phyloP scores from a whole-genome alignment of 2,329 filamentous ascomycete genomes.

The Hirsutella minnesotensis region DNA sequence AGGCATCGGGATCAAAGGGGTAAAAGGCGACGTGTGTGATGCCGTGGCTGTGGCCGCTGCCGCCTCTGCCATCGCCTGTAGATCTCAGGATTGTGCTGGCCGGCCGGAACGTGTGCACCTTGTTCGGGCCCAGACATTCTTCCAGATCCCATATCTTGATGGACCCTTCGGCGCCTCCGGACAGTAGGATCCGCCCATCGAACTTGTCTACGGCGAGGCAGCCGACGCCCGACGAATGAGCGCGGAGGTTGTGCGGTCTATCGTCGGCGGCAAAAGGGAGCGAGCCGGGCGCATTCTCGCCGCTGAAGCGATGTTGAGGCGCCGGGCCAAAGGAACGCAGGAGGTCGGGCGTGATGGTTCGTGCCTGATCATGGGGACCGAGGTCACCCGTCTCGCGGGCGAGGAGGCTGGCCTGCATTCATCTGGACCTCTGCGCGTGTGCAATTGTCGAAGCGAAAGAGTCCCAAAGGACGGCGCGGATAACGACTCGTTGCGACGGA shows the following conservation, averaged over 20 bases:
- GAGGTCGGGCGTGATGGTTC: constrained; percentile 52
- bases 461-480: too few species aligned
- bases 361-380: constrained; percentile 49
- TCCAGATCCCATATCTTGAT: constrained; percentile 85
- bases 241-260: constrained; percentile 34
- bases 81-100: constrained; percentile 37
- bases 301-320: constrained; percentile 59
- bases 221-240: constrained; percentile 70
- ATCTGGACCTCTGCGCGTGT: constrained; percentile 14
- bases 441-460: not conserved
- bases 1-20: constrained; percentile 63
- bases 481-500: too few species aligned
- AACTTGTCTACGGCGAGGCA: constrained; percentile 71
- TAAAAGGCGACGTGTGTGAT: constrained; percentile 70
- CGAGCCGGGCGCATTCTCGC: constrained; percentile 18
- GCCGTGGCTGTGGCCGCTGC: constrained; percentile 49
- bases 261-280: constrained; percentile 11
- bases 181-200: constrained; percentile 65
- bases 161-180: constrained; percentile 74
- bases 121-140: constrained; percentile 32
- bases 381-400: constrained; percentile 63
- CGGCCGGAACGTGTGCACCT: constrained; percentile 40
- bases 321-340: constrained; percentile 58
- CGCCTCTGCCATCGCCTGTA: constrained; percentile 11
- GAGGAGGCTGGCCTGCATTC: constrained; percentile 65